Percentiles rank a stretch among this genome's conserved stretches.
These are phyloP conservation scores for Candida endomychidarum DNA, from an alignment of 805 yeast genomes.

Conservation along the genomic window DNA sequence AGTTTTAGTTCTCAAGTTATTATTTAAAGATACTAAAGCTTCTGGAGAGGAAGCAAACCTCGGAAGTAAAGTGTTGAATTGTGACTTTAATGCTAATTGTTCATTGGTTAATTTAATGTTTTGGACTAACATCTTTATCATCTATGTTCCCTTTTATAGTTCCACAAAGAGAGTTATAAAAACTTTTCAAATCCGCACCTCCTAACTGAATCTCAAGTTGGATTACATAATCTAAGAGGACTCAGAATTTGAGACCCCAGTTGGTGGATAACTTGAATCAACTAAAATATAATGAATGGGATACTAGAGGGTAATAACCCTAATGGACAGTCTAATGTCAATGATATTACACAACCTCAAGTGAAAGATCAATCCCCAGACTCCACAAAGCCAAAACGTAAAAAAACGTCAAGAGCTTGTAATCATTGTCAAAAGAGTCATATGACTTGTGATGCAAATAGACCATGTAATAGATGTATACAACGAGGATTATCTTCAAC, in stretches of 20 bases:
- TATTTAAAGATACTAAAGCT: conserved; percentile 59
- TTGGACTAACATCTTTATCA: conserved; percentile 13
- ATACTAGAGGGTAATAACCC: too few relatives aligned
- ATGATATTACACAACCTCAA: too few relatives aligned
- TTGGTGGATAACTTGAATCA: too few relatives aligned
- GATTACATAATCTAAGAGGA: too few relatives aligned
- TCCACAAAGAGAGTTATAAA: too few relatives aligned
- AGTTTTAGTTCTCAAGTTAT: conserved; percentile 64
- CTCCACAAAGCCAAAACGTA: conserved; percentile 26
- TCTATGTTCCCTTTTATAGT: too few relatives aligned
- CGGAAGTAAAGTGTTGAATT: conserved; percentile 73
- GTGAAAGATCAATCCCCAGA: too few relatives aligned
- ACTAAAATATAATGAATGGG: too few relatives aligned
- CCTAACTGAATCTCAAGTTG: too few relatives aligned
- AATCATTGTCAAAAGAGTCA: conserved; percentile 89
- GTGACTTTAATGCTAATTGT: conserved; percentile 72
- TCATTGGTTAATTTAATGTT: conserved; percentile 26
- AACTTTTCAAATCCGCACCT: too few relatives aligned
- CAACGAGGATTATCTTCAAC: conserved; percentile 62
- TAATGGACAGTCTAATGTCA: too few relatives aligned
- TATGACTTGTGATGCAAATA: conserved; percentile 81
- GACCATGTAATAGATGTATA: conserved; percentile 83
- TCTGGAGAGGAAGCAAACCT: conserved; percentile 40
- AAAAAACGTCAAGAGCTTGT: conserved; percentile 85
- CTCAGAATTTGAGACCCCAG: too few relatives aligned